Evolutionary conservation across 2,329 filamentous ascomycete genomes (phyloP).

Genomic region (Didymella sp.): DNA sequence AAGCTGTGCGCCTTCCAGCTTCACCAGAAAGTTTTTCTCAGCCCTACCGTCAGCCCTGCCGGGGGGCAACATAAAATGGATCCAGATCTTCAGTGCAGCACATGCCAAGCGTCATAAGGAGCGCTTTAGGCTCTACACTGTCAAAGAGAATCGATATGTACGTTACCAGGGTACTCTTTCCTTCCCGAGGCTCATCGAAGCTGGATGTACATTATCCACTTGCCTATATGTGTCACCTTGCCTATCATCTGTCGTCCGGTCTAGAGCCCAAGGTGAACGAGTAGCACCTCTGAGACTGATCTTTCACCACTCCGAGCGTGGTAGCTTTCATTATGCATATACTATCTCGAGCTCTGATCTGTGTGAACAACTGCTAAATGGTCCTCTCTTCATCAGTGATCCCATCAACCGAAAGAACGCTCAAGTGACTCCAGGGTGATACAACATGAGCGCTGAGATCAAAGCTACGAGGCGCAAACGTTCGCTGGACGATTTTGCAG

Average conservation of each 20-base stretch:
- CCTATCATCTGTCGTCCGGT: neutral
- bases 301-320: neutral
- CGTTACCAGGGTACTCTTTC: conserved; percentile 18
- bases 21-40: conserved; percentile 8
- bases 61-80: conserved; percentile 24
- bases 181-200: neutral
- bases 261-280: neutral
- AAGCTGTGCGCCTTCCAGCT: conserved; percentile 7
- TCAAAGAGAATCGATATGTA: conserved; percentile 19
- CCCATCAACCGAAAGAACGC: neutral
- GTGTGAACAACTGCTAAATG: conserved; percentile 12
- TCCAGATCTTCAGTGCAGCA: conserved; percentile 23
- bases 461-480: conserved; percentile 33
- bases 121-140: conserved; percentile 19
- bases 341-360: neutral
- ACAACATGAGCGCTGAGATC: conserved; percentile 1
- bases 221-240: neutral
- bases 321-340: neutral
- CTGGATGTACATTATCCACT: neutral
- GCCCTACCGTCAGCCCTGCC: conserved; percentile 6
- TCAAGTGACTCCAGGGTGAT: neutral
- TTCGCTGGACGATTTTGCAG: conserved; percentile 13
- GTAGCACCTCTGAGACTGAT: neutral
- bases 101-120: conserved; percentile 25
- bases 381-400: neutral